A percentile compares a stretch with the other conserved stretches of the same genome.
Conservation (phyloP, 2,329 filamentous ascomycete genomes). For the Teratosphaeria zuluensis region DNA sequence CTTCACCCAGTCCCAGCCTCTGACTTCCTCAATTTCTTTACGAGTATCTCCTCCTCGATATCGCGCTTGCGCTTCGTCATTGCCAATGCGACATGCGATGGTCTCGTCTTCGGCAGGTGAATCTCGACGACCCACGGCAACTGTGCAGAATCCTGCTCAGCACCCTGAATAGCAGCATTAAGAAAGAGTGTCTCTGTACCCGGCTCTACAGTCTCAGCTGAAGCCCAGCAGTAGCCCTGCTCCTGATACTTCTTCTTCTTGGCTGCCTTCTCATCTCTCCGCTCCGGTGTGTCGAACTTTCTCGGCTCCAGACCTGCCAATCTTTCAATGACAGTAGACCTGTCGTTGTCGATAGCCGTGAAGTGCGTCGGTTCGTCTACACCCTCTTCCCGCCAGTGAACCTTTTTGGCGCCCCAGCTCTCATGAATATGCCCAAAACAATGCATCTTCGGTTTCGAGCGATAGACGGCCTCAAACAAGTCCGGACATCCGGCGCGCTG, state of each 20-base stretch:
- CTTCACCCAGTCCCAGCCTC: too few species aligned
- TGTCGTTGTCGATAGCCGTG: constrained; percentile 36
- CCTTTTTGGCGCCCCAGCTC: constrained; percentile 47
- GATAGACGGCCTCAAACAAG: constrained; percentile 39
- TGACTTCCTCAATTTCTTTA: not conserved
- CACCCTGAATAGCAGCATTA: constrained; percentile 47
- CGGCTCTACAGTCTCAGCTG: not conserved
- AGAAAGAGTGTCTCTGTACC: constrained; percentile 45
- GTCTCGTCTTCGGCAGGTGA: constrained; percentile 28
- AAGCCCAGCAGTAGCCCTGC: constrained; percentile 10
- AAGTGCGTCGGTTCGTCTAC: constrained; percentile 28
- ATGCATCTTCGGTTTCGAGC: constrained; percentile 38
- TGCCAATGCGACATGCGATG: constrained; percentile 3
- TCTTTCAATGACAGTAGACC: constrained; percentile 29
- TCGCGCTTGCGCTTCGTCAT: constrained; percentile 1
- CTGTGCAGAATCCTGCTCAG: constrained; percentile 34
- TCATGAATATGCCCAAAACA: constrained; percentile 54
- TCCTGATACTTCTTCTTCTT: constrained; percentile 15
- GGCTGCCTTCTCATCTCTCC: constrained; percentile 7
- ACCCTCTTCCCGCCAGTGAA: constrained; percentile 40
- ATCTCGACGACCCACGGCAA: constrained; percentile 46
- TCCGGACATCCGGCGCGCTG: constrained; percentile 32
- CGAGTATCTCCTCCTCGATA: not conserved
- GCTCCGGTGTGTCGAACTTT: constrained; percentile 13
- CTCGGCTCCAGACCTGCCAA: constrained; percentile 17